Percentiles rank a stretch among this genome's conserved stretches.
Evolutionary conservation across 2,329 filamentous ascomycete genomes (phyloP).

Genomic region (Claviceps paspali): DNA sequence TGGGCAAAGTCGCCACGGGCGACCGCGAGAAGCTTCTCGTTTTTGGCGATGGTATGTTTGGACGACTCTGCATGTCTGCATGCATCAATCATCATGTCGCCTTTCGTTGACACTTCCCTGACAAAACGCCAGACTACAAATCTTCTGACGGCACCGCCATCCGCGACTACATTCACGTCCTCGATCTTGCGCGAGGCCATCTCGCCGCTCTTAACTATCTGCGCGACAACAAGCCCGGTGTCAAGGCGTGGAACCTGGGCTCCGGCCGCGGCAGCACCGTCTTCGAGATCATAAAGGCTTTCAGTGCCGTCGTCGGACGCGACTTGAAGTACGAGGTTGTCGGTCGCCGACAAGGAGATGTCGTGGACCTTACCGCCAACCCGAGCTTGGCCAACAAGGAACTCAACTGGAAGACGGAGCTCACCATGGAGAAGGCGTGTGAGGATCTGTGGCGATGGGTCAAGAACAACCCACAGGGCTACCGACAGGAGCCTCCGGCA

Average conservation of each 20-base stretch:
- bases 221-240: constrained; percentile 67
- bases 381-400: constrained; percentile 76
- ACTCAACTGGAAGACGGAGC: constrained; percentile 81
- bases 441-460: constrained; percentile 95
- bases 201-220: constrained; percentile 83
- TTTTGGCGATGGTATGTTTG: constrained; percentile 71
- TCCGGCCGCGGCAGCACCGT: constrained; percentile 91
- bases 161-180: constrained; percentile 94
- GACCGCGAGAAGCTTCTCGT: constrained; percentile 89
- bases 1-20: constrained; percentile 91
- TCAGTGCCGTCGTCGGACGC: constrained; percentile 71
- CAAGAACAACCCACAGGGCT: constrained; percentile 88
- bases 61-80: background rate
- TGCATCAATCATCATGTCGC: no score
- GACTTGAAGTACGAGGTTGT: constrained; percentile 79
- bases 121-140: constrained; percentile 53
- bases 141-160: constrained; percentile 88
- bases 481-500: constrained; percentile 78
- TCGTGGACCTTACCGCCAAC: constrained; percentile 88
- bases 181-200: constrained; percentile 78
- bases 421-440: constrained; percentile 84
- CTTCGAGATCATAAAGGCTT: constrained; percentile 93
- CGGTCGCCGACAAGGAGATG: constrained; percentile 70
- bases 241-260: constrained; percentile 92
- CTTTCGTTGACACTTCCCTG: constrained; percentile 5